phyloP scores from a whole-genome alignment of 2,329 filamentous ascomycete species.

The Tetracladium maxilliforme region DNA sequence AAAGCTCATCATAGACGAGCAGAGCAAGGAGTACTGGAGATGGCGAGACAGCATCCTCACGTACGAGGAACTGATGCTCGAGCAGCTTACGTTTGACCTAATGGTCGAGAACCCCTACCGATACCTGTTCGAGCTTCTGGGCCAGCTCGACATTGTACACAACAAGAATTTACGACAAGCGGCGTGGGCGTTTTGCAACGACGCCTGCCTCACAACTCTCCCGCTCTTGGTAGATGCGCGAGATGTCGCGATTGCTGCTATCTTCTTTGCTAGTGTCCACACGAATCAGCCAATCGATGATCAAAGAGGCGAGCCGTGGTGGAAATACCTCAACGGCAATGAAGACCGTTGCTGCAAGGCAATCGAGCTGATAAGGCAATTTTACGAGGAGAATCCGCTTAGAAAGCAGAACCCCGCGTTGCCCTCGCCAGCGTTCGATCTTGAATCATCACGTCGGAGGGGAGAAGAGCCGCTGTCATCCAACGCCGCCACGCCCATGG shows the following conservation, averaged over 20 bases:
- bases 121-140: conserved; percentile 67
- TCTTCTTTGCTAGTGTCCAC: conserved; percentile 76
- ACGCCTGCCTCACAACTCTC: conserved; percentile 71
- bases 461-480: too few relatives aligned
- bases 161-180: conserved; percentile 74
- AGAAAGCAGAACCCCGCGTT: too few relatives aligned
- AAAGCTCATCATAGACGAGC: conserved; percentile 81
- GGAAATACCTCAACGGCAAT: conserved; percentile 62
- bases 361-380: conserved; percentile 61
- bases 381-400: conserved; percentile 51
- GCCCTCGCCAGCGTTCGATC: too few relatives aligned
- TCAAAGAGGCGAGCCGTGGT: conserved; percentile 68
- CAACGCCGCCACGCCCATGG: too few relatives aligned
- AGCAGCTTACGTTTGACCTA: conserved; percentile 85
- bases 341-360: conserved; percentile 57
- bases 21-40: conserved; percentile 95
- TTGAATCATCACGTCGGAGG: too few relatives aligned
- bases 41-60: conserved; percentile 91
- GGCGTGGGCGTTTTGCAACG: conserved; percentile 89
- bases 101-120: conserved; percentile 82
- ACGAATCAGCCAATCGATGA: conserved; percentile 65
- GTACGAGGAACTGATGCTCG: conserved; percentile 85
- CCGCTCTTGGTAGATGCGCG: conserved; percentile 68
- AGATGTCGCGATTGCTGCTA: conserved; percentile 69
- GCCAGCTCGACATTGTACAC: conserved; percentile 57